Conservation (phyloP, 2,329 filamentous ascomycete genomes). For the Botrytis tulipae region DNA sequence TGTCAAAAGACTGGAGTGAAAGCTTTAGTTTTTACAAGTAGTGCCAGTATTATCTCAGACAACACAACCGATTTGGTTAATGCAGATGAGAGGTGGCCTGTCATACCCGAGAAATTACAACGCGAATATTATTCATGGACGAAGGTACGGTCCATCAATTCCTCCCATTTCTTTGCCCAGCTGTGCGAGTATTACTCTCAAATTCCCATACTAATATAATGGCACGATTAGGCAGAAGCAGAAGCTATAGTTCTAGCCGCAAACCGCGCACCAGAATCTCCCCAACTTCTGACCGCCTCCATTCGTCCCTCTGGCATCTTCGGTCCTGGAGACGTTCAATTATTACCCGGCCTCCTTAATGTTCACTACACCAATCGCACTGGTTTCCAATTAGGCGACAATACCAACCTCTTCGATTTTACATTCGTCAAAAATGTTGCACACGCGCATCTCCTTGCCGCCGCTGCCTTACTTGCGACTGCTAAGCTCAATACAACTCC, state of each 20-base stretch:
- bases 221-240: conserved; percentile 59
- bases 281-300: conserved; percentile 68
- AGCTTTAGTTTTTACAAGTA: conserved; percentile 87
- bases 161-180: neutral
- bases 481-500: conserved; percentile 48
- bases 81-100: conserved; percentile 79
- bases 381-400: conserved; percentile 76
- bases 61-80: conserved; percentile 76
- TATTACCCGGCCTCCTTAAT: conserved; percentile 70
- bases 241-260: conserved; percentile 77
- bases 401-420: conserved; percentile 68
- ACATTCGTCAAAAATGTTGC: conserved; percentile 68
- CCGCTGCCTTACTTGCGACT: conserved; percentile 50
- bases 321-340: conserved; percentile 80
- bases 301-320: conserved; percentile 88
- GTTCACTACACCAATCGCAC: conserved; percentile 68
- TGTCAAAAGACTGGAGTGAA: conserved; percentile 69
- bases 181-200: neutral
- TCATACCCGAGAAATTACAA: conserved; percentile 68
- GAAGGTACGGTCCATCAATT: conserved; percentile 48
- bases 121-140: conserved; percentile 86
- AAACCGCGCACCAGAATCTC: conserved; percentile 55
- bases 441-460: conserved; percentile 79
- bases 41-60: conserved; percentile 82
- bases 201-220: neutral